A percentile compares a stretch with the other conserved stretches of the same genome.
phyloP scores from a whole-genome alignment of 208 protist genomes.

The Trypanosoma conorhini region DNA sequence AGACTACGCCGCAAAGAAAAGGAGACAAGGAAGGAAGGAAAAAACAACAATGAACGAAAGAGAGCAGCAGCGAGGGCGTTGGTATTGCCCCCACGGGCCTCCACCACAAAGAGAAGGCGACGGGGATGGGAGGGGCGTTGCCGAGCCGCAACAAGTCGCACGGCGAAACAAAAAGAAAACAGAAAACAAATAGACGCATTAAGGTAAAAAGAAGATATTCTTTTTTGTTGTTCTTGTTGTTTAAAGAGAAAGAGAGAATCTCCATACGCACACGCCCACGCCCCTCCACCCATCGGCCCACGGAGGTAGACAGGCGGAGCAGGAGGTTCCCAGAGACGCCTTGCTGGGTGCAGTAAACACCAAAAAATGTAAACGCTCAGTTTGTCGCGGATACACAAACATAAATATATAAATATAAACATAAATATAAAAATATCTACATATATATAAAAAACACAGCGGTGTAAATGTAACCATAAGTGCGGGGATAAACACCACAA shows the following conservation, averaged over 20 bases:
- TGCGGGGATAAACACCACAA: neutral
- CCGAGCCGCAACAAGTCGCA: too few species aligned
- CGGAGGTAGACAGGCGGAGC: too few species aligned
- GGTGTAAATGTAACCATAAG: neutral
- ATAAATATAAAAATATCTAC: neutral
- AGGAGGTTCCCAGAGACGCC: too few species aligned
- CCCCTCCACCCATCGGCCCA: too few species aligned
- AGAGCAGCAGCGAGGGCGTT: too few species aligned
- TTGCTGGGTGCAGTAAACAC: too few species aligned
- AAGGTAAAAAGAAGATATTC: neutral
- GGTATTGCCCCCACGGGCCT: too few species aligned
- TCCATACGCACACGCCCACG: too few species aligned
- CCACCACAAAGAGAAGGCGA: neutral
- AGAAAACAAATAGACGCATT: neutral
- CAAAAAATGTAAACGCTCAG: too few species aligned
- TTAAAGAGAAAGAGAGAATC: too few species aligned
- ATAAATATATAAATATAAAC: slow-evolving; percentile 15
- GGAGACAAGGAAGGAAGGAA: slow-evolving; percentile 20
- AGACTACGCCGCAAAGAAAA: slow-evolving; percentile 8
- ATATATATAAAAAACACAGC: neutral
- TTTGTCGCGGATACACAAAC: neutral
- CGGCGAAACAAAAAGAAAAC: slow-evolving; percentile 17
- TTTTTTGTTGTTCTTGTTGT: too few species aligned
- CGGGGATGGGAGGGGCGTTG: neutral
- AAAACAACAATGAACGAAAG: too few species aligned